Evolutionary conservation across 371 early-diverging fungal species (phyloP).

Genomic region (Zopfochytrium polystomum): DNA sequence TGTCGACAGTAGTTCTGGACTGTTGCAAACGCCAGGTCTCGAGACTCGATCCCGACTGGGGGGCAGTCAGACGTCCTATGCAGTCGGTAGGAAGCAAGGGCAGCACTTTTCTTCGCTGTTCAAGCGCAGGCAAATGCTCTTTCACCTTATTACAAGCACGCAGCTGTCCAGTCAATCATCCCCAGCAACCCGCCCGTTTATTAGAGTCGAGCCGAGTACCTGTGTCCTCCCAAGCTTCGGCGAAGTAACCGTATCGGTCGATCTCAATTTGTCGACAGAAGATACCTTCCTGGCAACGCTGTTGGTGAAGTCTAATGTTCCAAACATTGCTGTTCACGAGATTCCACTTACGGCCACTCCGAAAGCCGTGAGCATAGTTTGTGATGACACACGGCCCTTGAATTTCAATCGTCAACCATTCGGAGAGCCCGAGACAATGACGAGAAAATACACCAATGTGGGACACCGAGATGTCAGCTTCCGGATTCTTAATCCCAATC

Average conservation of each 20-base stretch:
- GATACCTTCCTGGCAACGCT: conserved; percentile 57
- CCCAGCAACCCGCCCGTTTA: conserved; percentile 29
- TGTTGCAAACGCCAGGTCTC: too few relatives aligned
- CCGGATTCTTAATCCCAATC: conserved; percentile 39
- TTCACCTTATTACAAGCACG: conserved; percentile 44
- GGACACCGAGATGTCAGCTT: conserved; percentile 50
- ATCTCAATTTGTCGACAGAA: conserved; percentile 51
- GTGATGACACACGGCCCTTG: conserved; percentile 51
- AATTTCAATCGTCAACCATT: conserved; percentile 56
- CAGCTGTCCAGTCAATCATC: conserved; percentile 48
- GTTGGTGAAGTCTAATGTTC: conserved; percentile 42
- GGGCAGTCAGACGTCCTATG: conserved; percentile 12
- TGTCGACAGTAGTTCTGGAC: background rate
- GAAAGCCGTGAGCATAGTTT: conserved; percentile 48
- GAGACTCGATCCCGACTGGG: conserved; percentile 10
- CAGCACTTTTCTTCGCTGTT: conserved; percentile 40
- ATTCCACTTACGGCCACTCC: conserved; percentile 54
- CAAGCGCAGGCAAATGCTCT: conserved; percentile 56
- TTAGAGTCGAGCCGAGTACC: conserved; percentile 50
- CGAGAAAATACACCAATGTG: conserved; percentile 53
- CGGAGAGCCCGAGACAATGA: conserved; percentile 48
- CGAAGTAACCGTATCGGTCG: conserved; percentile 45
- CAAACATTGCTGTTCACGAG: conserved; percentile 46
- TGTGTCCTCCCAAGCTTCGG: conserved; percentile 48
- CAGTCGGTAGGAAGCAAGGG: conserved; percentile 17